Conservation (phyloP, 352 stramenopile genomes). For the Globisporangium rhizosaccharum region DNA sequence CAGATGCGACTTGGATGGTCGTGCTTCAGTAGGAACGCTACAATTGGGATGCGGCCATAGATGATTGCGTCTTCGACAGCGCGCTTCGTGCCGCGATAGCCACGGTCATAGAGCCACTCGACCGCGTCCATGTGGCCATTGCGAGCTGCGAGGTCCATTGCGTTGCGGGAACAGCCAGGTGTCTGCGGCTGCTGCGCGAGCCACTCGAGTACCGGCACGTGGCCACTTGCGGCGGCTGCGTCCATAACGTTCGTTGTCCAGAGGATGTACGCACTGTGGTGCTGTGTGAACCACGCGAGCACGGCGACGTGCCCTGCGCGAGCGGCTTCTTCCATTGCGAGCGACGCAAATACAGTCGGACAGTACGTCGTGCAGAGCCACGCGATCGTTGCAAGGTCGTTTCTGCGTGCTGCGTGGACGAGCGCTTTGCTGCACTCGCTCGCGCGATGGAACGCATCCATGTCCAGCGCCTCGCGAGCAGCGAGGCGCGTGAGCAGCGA, state of each 20-base stretch:
- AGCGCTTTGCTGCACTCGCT: slow-evolving; percentile 8
- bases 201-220: slow-evolving; percentile 4
- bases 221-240: not conserved
- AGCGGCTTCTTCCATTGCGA: slow-evolving; percentile 5
- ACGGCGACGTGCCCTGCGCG: not conserved
- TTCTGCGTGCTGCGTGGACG: not conserved
- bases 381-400: not conserved
- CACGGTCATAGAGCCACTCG: slow-evolving; percentile 4
- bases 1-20: slow-evolving; percentile 5
- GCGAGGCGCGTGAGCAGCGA: slow-evolving; percentile 1
- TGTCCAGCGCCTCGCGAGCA: not conserved
- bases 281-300: slow-evolving; percentile 1
- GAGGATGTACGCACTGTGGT: not conserved
- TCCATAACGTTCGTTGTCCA: slow-evolving; percentile 8
- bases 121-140: not conserved
- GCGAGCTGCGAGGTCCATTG: slow-evolving; percentile 4
- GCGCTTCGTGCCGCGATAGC: slow-evolving; percentile 1
- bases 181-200: not conserved
- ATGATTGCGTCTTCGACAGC: slow-evolving; percentile 6
- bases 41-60: slow-evolving; percentile 3
- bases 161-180: not conserved
- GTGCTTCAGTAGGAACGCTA: slow-evolving; percentile 1
- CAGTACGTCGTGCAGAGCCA: slow-evolving; percentile 9
- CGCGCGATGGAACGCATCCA: slow-evolving; percentile 4
- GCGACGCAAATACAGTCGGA: slow-evolving; percentile 1